phyloP scores from a whole-genome alignment of 306 rosid genomes.

The Dryas drummondii region DNA sequence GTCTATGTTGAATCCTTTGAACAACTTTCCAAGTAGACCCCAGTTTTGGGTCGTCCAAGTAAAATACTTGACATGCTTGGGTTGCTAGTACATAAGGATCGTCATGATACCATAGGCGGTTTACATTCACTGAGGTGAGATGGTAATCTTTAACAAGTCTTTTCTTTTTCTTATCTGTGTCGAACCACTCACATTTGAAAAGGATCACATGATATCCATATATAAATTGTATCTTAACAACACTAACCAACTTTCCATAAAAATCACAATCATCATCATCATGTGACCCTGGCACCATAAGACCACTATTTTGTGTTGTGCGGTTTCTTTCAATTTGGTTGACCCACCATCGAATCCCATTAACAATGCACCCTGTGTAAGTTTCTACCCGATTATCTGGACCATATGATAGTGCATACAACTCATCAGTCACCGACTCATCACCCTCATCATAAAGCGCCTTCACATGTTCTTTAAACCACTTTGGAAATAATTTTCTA shows the following conservation, averaged over 20 bases:
- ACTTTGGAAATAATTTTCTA: not conserved
- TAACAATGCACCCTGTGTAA: not conserved
- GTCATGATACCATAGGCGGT: not conserved
- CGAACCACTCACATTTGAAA: constrained; percentile 4
- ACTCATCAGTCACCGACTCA: not conserved
- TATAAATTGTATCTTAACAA: not conserved
- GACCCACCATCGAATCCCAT: not conserved
- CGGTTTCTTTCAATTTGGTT: not conserved
- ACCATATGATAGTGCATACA: not conserved
- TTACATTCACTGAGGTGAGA: not conserved
- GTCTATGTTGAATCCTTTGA: not conserved
- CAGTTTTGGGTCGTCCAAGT: not conserved
- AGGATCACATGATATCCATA: not conserved
- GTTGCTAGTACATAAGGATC: not conserved
- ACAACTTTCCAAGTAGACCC: not conserved
- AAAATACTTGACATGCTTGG: constrained; percentile 9
- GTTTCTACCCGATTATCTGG: not conserved
- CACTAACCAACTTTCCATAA: not conserved
- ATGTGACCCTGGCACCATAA: not conserved
- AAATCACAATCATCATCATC: not conserved
- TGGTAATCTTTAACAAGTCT: not conserved
- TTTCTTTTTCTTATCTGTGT: not conserved
- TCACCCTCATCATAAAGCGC: not conserved
- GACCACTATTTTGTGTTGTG: not conserved
- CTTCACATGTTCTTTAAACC: not conserved